These are phyloP conservation scores for Cucurbitaria berberidis DNA, from an alignment of 2,329 filamentous ascomycete genomes.

Conservation along the genomic window DNA sequence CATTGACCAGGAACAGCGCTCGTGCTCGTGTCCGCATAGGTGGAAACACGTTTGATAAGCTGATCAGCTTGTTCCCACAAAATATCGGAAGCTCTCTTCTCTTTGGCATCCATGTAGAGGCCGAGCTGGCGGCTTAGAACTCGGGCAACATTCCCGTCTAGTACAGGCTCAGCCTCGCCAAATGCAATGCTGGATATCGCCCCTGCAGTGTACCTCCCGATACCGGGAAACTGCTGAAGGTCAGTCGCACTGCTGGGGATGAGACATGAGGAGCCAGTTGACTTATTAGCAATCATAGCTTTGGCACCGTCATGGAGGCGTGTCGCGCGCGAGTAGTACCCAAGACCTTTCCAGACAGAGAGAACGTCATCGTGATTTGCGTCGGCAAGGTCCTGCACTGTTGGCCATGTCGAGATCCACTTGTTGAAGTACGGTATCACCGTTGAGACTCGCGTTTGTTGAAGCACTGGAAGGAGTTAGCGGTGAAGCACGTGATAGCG, in stretches of 20 bases:
- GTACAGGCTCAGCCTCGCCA: conserved; percentile 64
- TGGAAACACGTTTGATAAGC: conserved; percentile 60
- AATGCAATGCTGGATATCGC: conserved; percentile 69
- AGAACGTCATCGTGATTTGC: conserved; percentile 64
- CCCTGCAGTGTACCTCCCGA: conserved; percentile 68
- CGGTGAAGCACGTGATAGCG: conserved; percentile 20
- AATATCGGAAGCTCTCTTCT: conserved; percentile 60
- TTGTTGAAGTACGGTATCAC: conserved; percentile 69
- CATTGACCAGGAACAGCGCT: conserved; percentile 64
- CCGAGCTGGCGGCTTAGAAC: conserved; percentile 68
- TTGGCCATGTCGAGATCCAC: conserved; percentile 68
- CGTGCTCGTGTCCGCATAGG: conserved; percentile 29
- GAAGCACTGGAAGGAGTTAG: conserved; percentile 56
- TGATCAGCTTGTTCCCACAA: conserved; percentile 65
- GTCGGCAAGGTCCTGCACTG: conserved; percentile 61
- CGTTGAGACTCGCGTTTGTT: conserved; percentile 68
- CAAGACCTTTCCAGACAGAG: conserved; percentile 65
- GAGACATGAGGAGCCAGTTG: conserved; percentile 53
- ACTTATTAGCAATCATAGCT: conserved; percentile 51
- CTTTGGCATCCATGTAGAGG: conserved; percentile 63
- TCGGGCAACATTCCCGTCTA: conserved; percentile 68
- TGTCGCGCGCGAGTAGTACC: conserved; percentile 69
- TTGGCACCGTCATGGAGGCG: conserved; percentile 65
- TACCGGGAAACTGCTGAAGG: conserved; percentile 62
- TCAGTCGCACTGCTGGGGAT: conserved; percentile 57